Evolutionary conservation across 805 yeast genomes (phyloP).

Genomic region (Candida nitratophila): DNA sequence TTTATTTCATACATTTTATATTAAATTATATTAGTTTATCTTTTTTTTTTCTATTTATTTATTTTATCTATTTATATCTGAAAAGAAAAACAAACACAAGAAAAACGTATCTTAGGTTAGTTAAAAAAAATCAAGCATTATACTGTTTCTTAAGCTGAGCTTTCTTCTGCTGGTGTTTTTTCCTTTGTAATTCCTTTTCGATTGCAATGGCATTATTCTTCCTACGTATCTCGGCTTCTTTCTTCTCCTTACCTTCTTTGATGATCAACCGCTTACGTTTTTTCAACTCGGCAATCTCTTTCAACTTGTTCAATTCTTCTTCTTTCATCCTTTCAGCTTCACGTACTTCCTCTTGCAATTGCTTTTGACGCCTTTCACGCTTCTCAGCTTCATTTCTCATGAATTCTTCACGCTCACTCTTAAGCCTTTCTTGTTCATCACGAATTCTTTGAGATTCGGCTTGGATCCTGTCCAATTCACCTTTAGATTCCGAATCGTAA

Average conservation of each 20-base stretch:
- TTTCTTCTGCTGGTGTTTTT: slow-evolving; percentile 11
- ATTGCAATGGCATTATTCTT: slow-evolving; percentile 17
- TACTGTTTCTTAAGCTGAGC: too few relatives aligned
- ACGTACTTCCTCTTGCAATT: slow-evolving; percentile 8
- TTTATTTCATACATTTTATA: too few relatives aligned
- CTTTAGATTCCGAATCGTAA: neutral
- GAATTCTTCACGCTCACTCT: slow-evolving; percentile 10
- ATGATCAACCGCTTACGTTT: slow-evolving; percentile 14
- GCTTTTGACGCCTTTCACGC: slow-evolving; percentile 6
- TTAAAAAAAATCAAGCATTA: neutral
- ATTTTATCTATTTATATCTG: too few relatives aligned
- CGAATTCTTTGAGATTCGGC: neutral
- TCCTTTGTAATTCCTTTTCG: slow-evolving; percentile 22
- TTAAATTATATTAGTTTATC: too few relatives aligned
- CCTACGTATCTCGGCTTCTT: slow-evolving; percentile 13
- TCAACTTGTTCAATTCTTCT: slow-evolving; percentile 18
- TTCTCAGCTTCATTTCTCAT: slow-evolving; percentile 7
- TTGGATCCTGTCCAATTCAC: neutral
- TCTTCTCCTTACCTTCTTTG: slow-evolving; percentile 4
- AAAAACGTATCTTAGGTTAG: neutral
- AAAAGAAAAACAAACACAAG: neutral
- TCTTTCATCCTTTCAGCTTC: slow-evolving; percentile 18
- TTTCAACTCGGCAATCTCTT: slow-evolving; percentile 20
- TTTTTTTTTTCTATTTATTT: too few relatives aligned
- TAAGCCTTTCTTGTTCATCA: slow-evolving; percentile 5